These are phyloP conservation scores for Petunia secreta DNA, from an alignment of 257 asterid genomes.

Conservation along the genomic window DNA sequence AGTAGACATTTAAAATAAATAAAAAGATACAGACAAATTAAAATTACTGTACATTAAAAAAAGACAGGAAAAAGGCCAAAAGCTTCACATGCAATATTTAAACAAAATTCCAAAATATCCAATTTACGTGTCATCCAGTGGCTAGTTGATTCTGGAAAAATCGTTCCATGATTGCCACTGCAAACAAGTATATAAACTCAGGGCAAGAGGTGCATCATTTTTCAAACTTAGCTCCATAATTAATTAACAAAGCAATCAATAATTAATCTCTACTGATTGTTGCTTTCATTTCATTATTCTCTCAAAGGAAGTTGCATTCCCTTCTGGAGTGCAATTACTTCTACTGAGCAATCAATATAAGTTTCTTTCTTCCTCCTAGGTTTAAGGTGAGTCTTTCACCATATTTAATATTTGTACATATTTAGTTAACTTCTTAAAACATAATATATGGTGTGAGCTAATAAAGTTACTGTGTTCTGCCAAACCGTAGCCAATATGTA, in stretches of 20 bases:
- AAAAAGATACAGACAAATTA: too few relatives aligned
- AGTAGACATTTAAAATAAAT: too few relatives aligned
- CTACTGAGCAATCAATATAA: slow-evolving; percentile 37
- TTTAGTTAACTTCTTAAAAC: too few relatives aligned
- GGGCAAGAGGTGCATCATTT: slow-evolving; percentile 3
- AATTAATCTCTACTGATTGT: slow-evolving; percentile 14
- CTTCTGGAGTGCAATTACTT: slow-evolving; percentile 43
- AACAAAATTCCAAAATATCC: background rate
- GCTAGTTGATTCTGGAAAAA: slow-evolving; percentile 16
- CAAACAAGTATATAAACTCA: slow-evolving; percentile 42
- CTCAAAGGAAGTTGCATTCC: slow-evolving; percentile 50
- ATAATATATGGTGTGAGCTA: too few relatives aligned
- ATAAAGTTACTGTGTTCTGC: background rate
- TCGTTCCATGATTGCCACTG: slow-evolving; percentile 37
- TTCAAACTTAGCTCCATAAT: slow-evolving; percentile 26
- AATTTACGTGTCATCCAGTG: slow-evolving; percentile 36
- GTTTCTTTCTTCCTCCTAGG: background rate
- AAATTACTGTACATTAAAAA: too few relatives aligned
- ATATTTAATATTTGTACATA: too few relatives aligned
- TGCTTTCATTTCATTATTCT: slow-evolving; percentile 19
- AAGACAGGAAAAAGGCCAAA: too few relatives aligned
- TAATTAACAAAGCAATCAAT: background rate
- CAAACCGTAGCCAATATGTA: background rate
- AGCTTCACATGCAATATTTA: too few relatives aligned
- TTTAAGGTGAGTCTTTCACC: slow-evolving; percentile 26